Percentiles rank a stretch among this genome's conserved stretches.
Conservation (phyloP, 257 asterid genomes). For the Ilex aquifolium region DNA sequence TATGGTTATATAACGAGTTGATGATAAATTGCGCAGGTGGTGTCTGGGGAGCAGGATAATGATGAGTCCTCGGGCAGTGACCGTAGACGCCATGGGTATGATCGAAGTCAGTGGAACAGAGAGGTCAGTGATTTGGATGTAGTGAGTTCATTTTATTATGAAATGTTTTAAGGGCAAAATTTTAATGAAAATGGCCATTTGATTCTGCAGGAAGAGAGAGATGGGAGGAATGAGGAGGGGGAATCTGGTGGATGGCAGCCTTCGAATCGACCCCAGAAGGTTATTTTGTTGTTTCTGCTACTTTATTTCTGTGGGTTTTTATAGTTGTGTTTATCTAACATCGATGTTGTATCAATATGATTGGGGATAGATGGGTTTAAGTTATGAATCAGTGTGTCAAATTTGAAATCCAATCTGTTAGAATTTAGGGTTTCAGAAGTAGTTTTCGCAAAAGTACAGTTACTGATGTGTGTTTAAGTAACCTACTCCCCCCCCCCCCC, state of each 20-base stretch:
- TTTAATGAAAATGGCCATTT: background rate
- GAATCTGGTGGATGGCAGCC: constrained; percentile 32
- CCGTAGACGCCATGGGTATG: constrained; percentile 13
- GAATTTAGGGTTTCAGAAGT: too few species aligned
- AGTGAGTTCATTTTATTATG: too few species aligned
- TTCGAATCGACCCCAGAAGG: constrained; percentile 30
- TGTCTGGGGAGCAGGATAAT: constrained; percentile 43
- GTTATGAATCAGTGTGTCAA: background rate
- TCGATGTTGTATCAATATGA: background rate
- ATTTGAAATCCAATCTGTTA: too few species aligned
- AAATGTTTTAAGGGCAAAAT: background rate
- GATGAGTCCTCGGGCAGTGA: constrained; percentile 21
- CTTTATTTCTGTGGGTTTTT: background rate
- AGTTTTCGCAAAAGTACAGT: too few species aligned
- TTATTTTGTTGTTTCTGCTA: background rate
- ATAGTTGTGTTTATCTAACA: constrained; percentile 1
- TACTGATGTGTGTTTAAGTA: too few species aligned
- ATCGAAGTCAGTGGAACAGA: constrained; percentile 14
- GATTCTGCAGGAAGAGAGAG: constrained; percentile 28
- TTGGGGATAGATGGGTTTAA: background rate
- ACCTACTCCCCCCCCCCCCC: too few species aligned
- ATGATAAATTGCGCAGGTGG: constrained; percentile 51
- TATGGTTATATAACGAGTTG: background rate
- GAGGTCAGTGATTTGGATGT: constrained; percentile 15
- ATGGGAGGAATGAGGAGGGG: constrained; percentile 34